Base-by-base conservation (phyloP, 1,139 yeast species). In the Zygosaccharomyces sapae region DNA sequence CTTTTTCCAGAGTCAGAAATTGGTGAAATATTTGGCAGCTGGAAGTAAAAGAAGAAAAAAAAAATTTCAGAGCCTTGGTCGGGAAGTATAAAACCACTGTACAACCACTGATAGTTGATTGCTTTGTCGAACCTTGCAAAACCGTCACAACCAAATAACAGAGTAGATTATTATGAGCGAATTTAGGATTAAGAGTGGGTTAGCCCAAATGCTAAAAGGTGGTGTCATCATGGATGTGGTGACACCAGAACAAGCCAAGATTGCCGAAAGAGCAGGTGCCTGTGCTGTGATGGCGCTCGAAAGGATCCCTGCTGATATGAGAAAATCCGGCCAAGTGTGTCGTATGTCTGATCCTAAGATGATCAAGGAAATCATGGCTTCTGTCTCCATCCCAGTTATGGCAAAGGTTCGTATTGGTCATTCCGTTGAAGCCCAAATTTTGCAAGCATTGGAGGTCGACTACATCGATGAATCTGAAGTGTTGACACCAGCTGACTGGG, bases 251-350 rank as follows among this genome's bases (percentile, higher is more conserved):
- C 83, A 79, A 62, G 83, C 83, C 19, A 60, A 66, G 40, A 79
- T 86, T 52, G 95, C 95, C 29, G 94, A 86, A 67, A 74, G 71
- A 50, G 92, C 95, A 2, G 95, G 95, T 52, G 95, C 95, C 9
- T 83, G 88, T 70, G 94, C 95, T 8, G 95, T 86, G 33, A 86
- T 86, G 95, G 95, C 95, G 2, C 74, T 86, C 56, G 95, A 86
- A 68, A 73, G 85, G 59, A 87, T 86, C 48, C 95, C 95, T 19
- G 90, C 95, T 12, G 95, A 86, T 63, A 86, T 86, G 80, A 76
- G 95, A 61, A 83, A 81, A 51, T 80, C 85, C 46, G 92, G 94
- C 44, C 86, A 86, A 53, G 95, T 86, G 43, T 86, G 94, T 53
- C 77, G 95, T 62, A 86, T 86, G 95, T 80, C 87, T 16, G 95